Conservation (phyloP, 352 stramenopile genomes). For the Globisporangium lucens region DNA sequence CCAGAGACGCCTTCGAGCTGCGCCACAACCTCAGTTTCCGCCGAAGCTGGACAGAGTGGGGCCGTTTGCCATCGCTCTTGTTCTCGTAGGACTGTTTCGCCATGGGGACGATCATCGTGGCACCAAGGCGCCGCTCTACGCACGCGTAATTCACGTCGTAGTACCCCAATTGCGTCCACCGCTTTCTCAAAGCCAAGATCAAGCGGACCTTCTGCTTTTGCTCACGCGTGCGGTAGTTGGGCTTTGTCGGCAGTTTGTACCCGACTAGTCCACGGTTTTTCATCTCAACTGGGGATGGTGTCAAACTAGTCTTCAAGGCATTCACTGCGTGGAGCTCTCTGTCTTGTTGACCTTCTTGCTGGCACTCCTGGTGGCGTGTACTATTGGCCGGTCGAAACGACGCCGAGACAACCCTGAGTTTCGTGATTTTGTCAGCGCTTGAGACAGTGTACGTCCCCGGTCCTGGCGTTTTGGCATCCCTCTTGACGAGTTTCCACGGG, state of each 20-base stretch:
- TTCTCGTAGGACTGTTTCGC: background rate
- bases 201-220: slow-evolving; percentile 25
- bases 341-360: background rate
- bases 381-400: background rate
- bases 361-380: background rate
- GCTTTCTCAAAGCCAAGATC: slow-evolving; percentile 17
- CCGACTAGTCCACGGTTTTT: background rate
- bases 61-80: background rate
- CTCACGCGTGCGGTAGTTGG: slow-evolving; percentile 26
- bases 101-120: slow-evolving; percentile 25
- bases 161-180: slow-evolving; percentile 20
- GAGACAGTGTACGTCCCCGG: slow-evolving; percentile 27
- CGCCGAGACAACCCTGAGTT: slow-evolving; percentile 14
- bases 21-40: slow-evolving; percentile 7
- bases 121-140: slow-evolving; percentile 26
- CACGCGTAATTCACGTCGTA: slow-evolving; percentile 23
- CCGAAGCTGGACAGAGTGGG: background rate
- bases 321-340: background rate
- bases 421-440: slow-evolving; percentile 22
- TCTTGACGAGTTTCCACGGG: slow-evolving; percentile 9
- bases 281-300: background rate
- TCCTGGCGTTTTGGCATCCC: slow-evolving; percentile 2
- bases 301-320: background rate
- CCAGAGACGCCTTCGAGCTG: background rate
- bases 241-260: slow-evolving; percentile 12